Conservation (phyloP, 75 land plant genomes). For the Azolla pinnata region DNA sequence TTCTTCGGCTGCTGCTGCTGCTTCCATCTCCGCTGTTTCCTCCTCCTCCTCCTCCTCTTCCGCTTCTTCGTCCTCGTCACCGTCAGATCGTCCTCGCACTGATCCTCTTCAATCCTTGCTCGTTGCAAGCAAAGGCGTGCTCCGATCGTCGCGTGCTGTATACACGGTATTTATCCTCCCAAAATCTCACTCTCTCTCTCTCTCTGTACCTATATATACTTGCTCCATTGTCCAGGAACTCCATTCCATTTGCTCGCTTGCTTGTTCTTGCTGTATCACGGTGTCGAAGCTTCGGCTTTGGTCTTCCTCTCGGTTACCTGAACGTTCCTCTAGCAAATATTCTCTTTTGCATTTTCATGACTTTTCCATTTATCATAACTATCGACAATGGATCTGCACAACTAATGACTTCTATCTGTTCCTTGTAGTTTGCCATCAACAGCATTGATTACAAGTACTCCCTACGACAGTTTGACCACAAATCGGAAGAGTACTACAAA, state of each 20-base stretch:
- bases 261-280: no score
- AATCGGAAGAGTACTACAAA: conserved; percentile 31
- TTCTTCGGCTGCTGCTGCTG: no score
- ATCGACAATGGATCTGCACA: background rate
- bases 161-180: conserved; percentile 24
- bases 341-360: background rate
- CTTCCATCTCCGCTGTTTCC: background rate
- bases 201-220: no score
- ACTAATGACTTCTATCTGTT: background rate
- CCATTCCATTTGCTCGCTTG: no score
- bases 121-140: conserved; percentile 17
- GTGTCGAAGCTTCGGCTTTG: no score
- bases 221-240: no score
- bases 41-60: background rate
- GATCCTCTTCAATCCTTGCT: background rate
- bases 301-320: no score
- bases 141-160: conserved; percentile 41
- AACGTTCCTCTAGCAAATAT: no score
- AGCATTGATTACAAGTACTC: conserved; percentile 40
- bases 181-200: background rate
- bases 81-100: no score
- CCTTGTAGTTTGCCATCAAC: conserved; percentile 31
- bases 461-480: conserved; percentile 18
- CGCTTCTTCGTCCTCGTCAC: background rate
- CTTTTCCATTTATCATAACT: background rate